These are phyloP conservation scores for Copromyces sp. DNA, from an alignment of 495 filamentous ascomycete species.

Conservation along the genomic window DNA sequence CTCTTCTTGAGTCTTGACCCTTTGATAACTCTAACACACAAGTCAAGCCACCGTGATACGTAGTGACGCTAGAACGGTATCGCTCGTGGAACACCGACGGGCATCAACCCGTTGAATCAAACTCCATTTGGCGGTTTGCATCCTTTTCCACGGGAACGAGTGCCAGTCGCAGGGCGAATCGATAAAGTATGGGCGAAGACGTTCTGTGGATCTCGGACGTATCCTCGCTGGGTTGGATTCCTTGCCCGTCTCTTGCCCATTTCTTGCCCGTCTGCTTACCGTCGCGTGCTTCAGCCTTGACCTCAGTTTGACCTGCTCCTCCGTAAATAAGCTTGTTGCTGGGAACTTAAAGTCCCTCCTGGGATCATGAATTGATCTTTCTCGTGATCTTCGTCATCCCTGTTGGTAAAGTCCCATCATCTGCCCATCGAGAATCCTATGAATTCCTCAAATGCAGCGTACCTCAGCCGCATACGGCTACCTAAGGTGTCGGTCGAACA, in stretches of 20 bases:
- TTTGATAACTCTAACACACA: not conserved
- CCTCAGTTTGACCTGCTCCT: not conserved
- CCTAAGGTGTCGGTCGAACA: not conserved
- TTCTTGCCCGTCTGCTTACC: not conserved
- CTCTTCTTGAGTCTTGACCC: no score
- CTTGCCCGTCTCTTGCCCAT: no score
- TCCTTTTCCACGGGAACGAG: not conserved
- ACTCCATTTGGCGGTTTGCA: not conserved
- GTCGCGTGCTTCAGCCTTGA: not conserved
- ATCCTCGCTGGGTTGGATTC: not conserved
- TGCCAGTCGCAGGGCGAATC: not conserved
- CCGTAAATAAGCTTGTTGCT: not conserved
- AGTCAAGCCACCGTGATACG: not conserved
- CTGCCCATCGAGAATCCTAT: not conserved
- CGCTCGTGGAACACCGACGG: not conserved
- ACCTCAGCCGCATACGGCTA: not conserved
- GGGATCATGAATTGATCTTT: not conserved
- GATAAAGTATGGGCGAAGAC: not conserved
- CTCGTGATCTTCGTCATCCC: not conserved
- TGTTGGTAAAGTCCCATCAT: not conserved
- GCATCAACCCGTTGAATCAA: not conserved
- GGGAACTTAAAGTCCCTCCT: not conserved
- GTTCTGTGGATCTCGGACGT: not conserved
- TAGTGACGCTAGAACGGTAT: not conserved
- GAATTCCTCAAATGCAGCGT: not conserved